Base-by-base conservation (phyloP, 2,329 filamentous ascomycete species). In the Sphaerulina musiva region DNA sequence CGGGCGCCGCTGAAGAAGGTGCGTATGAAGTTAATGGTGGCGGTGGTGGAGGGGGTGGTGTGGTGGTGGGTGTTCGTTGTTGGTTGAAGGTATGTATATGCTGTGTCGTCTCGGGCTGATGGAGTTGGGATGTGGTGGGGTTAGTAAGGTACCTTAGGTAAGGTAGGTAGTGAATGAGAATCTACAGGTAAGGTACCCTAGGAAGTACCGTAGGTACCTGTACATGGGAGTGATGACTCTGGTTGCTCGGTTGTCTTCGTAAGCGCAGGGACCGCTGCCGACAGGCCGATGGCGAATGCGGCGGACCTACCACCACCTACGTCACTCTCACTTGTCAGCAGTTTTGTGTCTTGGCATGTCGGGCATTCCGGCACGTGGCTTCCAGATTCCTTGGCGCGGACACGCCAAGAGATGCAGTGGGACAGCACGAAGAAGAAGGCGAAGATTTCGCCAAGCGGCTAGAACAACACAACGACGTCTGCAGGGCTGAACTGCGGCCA, bases 1-100 rank as follows among this genome's bases (percentile, higher is more conserved):
- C 64, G 59, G 59, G 76, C 70, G 62, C 74, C 74, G 72, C 79
- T 76, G 69, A 95, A 93, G 70, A 95, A 78, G 69, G 81, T 79
- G 68, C 83, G 80, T 73, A 92, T 79, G 76, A 83, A 87, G 66
- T 78, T 78, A 76, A 83, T 82, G 74, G 69, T 53, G 43, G 50
- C 50, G 50, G 50, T 53, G 23, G 20, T 47, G 34, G 7, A n/a
- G 7, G 44, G 34, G 20, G 20, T 20, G 20, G 20, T 20, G 20
- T 20, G 3, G 20, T 20, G 20, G 20, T 20, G 20, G 20, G 20
- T 20, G 34, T 17, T 17, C 14, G 14, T 38, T 38, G 10, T 38
- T 42, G 17, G 36, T 44, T 3, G 31, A 11, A 31, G 14, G 9
- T 34, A 23, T 38, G 10, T 38, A 52, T 48, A 6, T 45, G 44